A percentile compares a stretch with the other conserved stretches of the same genome.
phyloP scores from a whole-genome alignment of 2,329 filamentous ascomycete species.

The Lecanosticta acicola region DNA sequence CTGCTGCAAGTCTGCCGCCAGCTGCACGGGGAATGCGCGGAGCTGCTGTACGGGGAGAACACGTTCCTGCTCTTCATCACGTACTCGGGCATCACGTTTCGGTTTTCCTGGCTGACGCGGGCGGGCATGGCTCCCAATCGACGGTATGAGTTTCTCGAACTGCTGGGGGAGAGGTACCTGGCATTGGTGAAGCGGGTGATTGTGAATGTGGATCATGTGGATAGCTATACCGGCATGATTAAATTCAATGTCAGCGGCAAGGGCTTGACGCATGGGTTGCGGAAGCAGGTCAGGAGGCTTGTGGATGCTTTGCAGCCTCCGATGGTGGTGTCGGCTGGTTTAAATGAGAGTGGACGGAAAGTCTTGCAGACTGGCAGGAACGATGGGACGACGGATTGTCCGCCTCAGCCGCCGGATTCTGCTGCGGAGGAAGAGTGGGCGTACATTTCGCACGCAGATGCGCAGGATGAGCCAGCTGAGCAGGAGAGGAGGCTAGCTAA shows the following conservation, averaged over 20 bases:
- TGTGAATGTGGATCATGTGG: conserved; percentile 44
- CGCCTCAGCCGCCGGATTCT: background rate
- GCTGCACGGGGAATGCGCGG: conserved; percentile 42
- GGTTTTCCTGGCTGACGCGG: conserved; percentile 40
- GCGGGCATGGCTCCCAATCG: conserved; percentile 38
- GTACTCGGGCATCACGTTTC: conserved; percentile 41
- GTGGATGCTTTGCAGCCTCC: conserved; percentile 33
- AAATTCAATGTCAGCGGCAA: conserved; percentile 47
- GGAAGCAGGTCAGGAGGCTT: conserved; percentile 37
- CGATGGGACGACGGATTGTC: background rate
- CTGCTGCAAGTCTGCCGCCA: conserved; percentile 38
- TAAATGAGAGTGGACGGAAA: background rate
- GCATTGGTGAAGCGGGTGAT: conserved; percentile 38
- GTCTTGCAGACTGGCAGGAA: background rate
- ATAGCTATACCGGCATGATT: conserved; percentile 48
- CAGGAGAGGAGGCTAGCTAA: conserved; percentile 16
- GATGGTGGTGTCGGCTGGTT: too few relatives aligned
- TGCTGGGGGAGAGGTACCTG: conserved; percentile 40
- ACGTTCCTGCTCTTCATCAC: conserved; percentile 43
- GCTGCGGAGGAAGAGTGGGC: background rate
- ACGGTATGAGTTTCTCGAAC: conserved; percentile 38
- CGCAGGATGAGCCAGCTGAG: background rate
- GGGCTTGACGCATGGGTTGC: conserved; percentile 40
- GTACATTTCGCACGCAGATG: background rate
- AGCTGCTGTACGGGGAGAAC: conserved; percentile 43